phyloP scores from a whole-genome alignment of 2,329 filamentous ascomycete genomes.

The Botrytis sinoallii region DNA sequence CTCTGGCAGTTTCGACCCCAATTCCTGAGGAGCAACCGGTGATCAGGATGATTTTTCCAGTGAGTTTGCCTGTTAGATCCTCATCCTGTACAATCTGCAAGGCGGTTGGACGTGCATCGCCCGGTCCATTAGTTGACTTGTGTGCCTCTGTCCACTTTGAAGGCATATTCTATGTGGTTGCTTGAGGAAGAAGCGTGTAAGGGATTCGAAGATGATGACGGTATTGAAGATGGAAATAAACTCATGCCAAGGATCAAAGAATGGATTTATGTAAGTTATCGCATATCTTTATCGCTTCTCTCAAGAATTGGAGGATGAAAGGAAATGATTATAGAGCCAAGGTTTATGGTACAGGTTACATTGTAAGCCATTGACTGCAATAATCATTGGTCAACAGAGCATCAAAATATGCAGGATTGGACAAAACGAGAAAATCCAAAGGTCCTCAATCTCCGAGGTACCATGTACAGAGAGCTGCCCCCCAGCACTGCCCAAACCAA shows the following conservation, averaged over 20 bases:
- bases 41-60: slow-evolving; percentile 31
- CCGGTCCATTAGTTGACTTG: neutral
- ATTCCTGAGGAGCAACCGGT: slow-evolving; percentile 40
- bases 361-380: neutral
- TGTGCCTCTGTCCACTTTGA: neutral
- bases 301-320: neutral
- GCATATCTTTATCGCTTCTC: neutral
- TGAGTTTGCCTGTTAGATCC: neutral
- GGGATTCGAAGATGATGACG: neutral
- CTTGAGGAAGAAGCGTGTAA: neutral
- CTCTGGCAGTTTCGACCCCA: slow-evolving; percentile 40
- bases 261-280: no score
- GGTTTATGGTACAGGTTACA: neutral
- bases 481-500: neutral
- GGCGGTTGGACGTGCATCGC: neutral
- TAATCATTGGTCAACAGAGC: neutral
- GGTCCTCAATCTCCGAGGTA: neutral
- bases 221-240: neutral
- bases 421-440: neutral
- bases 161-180: neutral
- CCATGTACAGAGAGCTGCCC: neutral
- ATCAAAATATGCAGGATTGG: neutral
- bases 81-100: neutral
- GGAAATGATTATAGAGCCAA: neutral
- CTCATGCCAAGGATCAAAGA: no score